Conservation (phyloP, 2,329 filamentous ascomycete genomes). For the Ambrosiella cleistominuta region DNA sequence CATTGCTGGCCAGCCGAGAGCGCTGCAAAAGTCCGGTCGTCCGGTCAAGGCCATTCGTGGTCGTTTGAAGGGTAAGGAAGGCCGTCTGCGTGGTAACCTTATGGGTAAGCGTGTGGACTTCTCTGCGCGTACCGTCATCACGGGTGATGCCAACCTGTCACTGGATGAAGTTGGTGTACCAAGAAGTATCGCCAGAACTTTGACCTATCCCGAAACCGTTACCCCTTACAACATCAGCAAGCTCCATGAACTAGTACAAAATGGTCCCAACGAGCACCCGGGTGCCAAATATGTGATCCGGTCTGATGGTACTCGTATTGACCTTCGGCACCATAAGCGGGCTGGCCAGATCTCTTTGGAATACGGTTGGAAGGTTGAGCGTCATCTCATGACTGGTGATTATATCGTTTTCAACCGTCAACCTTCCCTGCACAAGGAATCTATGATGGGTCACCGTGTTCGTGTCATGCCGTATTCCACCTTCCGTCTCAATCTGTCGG, state of each 20-base stretch:
- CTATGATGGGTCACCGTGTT: conserved; percentile 98
- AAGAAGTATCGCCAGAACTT: conserved; percentile 72
- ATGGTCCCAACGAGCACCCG: conserved; percentile 86
- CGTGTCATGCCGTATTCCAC: conserved; percentile 98
- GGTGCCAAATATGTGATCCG: conserved; percentile 94
- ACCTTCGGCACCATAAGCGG: conserved; percentile 81
- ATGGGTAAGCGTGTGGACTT: conserved; percentile 99
- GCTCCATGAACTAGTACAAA: conserved; percentile 73
- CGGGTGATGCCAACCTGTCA: conserved; percentile 89
- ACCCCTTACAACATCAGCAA: conserved; percentile 96
- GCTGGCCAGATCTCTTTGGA: conserved; percentile 73
- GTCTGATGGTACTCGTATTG: conserved; percentile 82
- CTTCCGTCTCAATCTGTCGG: conserved; percentile 90
- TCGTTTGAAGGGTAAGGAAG: conserved; percentile 97
- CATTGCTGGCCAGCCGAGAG: conserved; percentile 86
- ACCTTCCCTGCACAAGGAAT: conserved; percentile 96
- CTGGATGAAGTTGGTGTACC: conserved; percentile 96
- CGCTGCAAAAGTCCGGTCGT: conserved; percentile 89
- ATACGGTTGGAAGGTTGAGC: conserved; percentile 97
- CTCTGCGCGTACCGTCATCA: conserved; percentile 98
- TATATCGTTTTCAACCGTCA: conserved; percentile 99
- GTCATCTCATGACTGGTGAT: conserved; percentile 88
- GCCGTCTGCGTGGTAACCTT: conserved; percentile 89
- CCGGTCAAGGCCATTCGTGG: conserved; percentile 94
- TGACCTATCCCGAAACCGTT: conserved; percentile 94